phyloP scores from a whole-genome alignment of 2,329 filamentous ascomycete species.

The Sporothrix schenckii region DNA sequence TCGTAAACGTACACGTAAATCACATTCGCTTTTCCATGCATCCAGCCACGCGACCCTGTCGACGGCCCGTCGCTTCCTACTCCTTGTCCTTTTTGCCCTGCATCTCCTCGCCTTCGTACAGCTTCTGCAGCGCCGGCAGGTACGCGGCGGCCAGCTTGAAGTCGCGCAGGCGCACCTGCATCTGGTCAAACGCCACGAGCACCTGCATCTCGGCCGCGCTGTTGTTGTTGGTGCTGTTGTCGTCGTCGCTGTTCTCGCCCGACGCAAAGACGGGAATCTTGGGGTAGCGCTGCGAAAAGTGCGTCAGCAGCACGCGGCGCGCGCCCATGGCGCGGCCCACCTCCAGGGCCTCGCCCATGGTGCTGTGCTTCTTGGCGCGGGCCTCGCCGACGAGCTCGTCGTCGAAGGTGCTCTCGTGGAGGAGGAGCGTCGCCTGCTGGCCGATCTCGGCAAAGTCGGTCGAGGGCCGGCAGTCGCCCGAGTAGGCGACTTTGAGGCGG shows the following conservation, averaged over 20 bases:
- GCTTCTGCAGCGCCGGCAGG: constrained; percentile 38
- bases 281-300: constrained; percentile 93
- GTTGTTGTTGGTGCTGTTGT: constrained; percentile 32
- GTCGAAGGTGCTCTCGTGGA: constrained; percentile 96
- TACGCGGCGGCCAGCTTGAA: constrained; percentile 61
- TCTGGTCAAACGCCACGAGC: constrained; percentile 77
- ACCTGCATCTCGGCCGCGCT: constrained; percentile 61
- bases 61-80: not conserved
- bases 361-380: constrained; percentile 84
- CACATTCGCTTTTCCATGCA: not conserved
- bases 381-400: constrained; percentile 81
- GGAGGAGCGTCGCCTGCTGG: constrained; percentile 73
- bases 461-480: constrained; percentile 87
- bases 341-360: constrained; percentile 79
- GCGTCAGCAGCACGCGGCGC: constrained; percentile 79
- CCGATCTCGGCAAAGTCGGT: constrained; percentile 70
- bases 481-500: constrained; percentile 82
- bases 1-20: not conserved
- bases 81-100: not conserved
- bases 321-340: constrained; percentile 80
- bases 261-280: constrained; percentile 61
- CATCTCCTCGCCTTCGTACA: constrained; percentile 35
- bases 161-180: constrained; percentile 71
- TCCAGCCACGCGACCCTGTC: not conserved
- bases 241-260: too few species aligned